Base-by-base conservation (phyloP, 495 filamentous ascomycete species). In the Parathielavia hyrcaniae region DNA sequence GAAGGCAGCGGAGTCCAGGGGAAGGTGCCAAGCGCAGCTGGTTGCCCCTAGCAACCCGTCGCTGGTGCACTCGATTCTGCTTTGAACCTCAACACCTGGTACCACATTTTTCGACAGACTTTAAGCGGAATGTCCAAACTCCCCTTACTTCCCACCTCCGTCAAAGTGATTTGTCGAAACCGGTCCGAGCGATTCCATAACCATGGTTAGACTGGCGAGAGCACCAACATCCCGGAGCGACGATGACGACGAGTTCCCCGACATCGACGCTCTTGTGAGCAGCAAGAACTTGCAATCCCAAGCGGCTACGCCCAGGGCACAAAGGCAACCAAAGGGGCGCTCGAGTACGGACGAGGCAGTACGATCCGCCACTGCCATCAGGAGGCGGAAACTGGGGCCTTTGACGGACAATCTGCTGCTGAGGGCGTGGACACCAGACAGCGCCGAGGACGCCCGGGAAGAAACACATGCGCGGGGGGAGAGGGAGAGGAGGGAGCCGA, bases 211-310 rank as follows among this genome's bases (percentile, higher is more conserved):
- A 30, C 22, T 55, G 41, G 55, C 63, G 16, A 43, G 48, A 22
- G 47, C 53, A 5, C 7, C 46, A 11, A 36, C 48, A 5, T 26
- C 40, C 19, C 34, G 52, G 55, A 57, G 40, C 58, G 57, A 64
- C 44, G 52, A 47, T 30, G 34, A 65, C 62, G 58, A 64, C 63
- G 64, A 79, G 73, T 61, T 80, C 75, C 67, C 67, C 38, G 62
- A 63, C 30, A 35, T 65, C 39, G 53, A n/a, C 16, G 35, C 30
- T 22, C 50, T 66, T 8, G 53, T 22, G 2, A 43, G 20, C 2
- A 35, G 32, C 8, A 57, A 48, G 35, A 54, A 63, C 23, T 9
- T 23, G 30, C 41, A 46, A 14, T n/a, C 40, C 4, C n/a, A 39
- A 22, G 12, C 30, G 5, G 26, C 22, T 36, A 44, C 30, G 46